These are phyloP conservation scores for Umbelopsis vinacea DNA, from an alignment of 192 early-diverging fungal species.

Conservation along the genomic window DNA sequence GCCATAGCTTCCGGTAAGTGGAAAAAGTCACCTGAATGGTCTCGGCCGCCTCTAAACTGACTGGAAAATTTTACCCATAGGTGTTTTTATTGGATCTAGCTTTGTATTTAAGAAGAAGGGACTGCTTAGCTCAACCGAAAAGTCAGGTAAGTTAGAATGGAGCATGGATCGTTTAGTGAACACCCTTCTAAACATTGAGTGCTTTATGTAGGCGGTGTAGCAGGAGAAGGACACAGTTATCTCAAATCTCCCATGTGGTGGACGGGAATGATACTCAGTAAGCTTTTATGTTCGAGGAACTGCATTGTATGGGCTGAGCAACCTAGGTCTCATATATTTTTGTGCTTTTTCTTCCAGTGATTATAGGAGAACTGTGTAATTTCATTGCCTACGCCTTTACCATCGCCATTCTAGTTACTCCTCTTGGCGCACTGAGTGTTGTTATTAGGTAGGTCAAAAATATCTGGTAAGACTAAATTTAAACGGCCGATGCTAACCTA, in stretches of 20 bases:
- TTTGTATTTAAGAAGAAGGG: constrained; percentile 98
- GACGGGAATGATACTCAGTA: constrained; percentile 63
- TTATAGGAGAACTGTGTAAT: constrained; percentile 91
- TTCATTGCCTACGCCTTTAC: constrained; percentile 97
- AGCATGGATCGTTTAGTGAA: neutral
- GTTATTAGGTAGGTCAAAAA: constrained; percentile 66
- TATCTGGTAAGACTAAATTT: neutral
- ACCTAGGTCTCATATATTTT: no score
- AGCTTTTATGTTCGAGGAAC: constrained; percentile 19
- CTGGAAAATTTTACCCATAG: constrained; percentile 46
- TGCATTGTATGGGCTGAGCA: no score
- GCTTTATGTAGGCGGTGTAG: constrained; percentile 40
- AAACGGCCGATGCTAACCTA: neutral
- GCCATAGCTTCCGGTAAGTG: constrained; percentile 67
- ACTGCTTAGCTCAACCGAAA: constrained; percentile 74
- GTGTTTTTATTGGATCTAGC: constrained; percentile 88
- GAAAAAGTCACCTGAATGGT: neutral
- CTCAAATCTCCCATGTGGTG: constrained; percentile 59
- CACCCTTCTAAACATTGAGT: neutral
- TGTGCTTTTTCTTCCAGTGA: constrained; percentile 65
- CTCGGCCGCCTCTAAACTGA: neutral
- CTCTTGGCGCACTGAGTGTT: constrained; percentile 90
- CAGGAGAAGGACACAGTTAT: constrained; percentile 60
- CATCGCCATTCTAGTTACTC: constrained; percentile 96
- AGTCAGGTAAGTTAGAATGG: constrained; percentile 41